Percentiles rank a stretch among this genome's conserved stretches.
Conservation (phyloP, 805 yeast genomes). For the Ogataea zsoltii region DNA sequence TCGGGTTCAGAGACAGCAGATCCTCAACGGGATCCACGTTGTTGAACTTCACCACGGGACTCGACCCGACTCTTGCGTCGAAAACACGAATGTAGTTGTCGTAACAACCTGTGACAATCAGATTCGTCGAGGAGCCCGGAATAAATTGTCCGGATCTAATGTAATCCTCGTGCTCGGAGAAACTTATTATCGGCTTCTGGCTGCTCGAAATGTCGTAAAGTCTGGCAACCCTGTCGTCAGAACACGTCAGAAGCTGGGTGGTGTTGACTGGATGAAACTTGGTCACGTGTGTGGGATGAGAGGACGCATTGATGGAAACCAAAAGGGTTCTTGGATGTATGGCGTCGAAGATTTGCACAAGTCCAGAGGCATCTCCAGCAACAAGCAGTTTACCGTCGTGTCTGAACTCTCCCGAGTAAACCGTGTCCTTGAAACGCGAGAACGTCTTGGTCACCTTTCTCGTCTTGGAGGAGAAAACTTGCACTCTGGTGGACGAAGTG, state of each 20-base stretch:
- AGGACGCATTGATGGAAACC: conserved; percentile 77
- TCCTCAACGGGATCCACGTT: conserved; percentile 87
- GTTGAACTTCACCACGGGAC: conserved; percentile 62
- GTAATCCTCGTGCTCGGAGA: conserved; percentile 82
- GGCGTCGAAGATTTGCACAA: conserved; percentile 89
- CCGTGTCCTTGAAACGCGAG: conserved; percentile 86
- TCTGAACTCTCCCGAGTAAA: conserved; percentile 87
- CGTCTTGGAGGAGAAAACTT: conserved; percentile 90
- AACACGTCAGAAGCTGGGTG: conserved; percentile 79
- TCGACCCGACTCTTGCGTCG: conserved; percentile 63
- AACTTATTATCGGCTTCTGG: conserved; percentile 67
- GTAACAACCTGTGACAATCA: conserved; percentile 91
- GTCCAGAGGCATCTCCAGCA: conserved; percentile 94
- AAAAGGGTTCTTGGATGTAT: conserved; percentile 69
- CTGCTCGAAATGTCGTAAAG: conserved; percentile 85
- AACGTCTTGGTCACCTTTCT: conserved; percentile 88
- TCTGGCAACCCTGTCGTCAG: conserved; percentile 87
- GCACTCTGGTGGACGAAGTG: conserved; percentile 87
- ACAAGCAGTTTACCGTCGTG: conserved; percentile 87
- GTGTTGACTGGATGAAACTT: conserved; percentile 81
- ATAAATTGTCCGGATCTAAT: conserved; percentile 80
- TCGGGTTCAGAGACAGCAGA: conserved; percentile 69
- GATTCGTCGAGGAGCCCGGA: conserved; percentile 58
- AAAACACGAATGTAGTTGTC: conserved; percentile 84
- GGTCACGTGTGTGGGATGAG: conserved; percentile 90